These are phyloP conservation scores for Candida gigantensis DNA, from an alignment of 1,139 yeast species.

Conservation along the genomic window DNA sequence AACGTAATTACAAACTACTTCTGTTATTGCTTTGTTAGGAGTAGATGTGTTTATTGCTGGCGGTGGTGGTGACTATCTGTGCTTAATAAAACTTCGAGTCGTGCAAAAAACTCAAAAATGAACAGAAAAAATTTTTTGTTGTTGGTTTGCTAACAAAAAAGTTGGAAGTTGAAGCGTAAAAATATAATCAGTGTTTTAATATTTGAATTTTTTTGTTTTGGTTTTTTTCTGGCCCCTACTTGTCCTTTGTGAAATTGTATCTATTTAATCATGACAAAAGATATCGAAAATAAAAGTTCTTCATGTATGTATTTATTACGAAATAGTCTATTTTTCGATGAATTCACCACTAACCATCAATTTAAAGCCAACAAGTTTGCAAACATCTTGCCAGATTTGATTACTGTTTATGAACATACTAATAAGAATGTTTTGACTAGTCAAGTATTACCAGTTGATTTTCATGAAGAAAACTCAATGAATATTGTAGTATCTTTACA, in stretches of 20 bases:
- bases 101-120: no score
- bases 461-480: slow-evolving; percentile 46
- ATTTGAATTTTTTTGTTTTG: neutral
- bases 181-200: slow-evolving; percentile 4
- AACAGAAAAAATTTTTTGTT: neutral
- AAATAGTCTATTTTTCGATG: neutral
- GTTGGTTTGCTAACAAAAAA: slow-evolving; percentile 8
- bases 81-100: no score
- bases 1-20: no score
- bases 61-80: no score
- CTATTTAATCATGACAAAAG: slow-evolving; percentile 12
- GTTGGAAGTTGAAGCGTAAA: no score
- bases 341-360: slow-evolving; percentile 1
- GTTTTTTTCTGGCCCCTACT: neutral
- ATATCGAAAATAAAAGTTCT: slow-evolving; percentile 10
- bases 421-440: slow-evolving; percentile 40
- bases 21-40: no score
- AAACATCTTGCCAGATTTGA: slow-evolving; percentile 20
- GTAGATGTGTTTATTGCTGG: no score
- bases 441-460: slow-evolving; percentile 42
- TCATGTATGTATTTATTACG: slow-evolving; percentile 11
- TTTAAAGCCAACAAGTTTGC: slow-evolving; percentile 8
- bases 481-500: slow-evolving; percentile 45
- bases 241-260: neutral
- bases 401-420: slow-evolving; percentile 32